Evolutionary conservation across 768 basidiomycete genomes (phyloP).

Genomic region (Mrakia blollopis): DNA sequence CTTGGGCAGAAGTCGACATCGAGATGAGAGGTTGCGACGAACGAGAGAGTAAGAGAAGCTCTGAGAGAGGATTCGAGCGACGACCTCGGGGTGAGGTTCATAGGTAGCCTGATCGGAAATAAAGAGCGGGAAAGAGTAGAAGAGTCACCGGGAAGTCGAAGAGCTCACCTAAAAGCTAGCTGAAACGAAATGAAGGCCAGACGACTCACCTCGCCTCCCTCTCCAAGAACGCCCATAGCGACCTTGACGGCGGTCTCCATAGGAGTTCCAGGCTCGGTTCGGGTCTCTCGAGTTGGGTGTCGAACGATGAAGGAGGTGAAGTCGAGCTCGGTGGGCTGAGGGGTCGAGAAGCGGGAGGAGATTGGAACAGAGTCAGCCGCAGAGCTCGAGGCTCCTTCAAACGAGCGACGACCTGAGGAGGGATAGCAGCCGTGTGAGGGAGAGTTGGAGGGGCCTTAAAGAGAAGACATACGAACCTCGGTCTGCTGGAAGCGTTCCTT

Average conservation of each 20-base stretch:
- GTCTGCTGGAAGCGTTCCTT: slow-evolving; percentile 22
- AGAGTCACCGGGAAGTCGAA: neutral
- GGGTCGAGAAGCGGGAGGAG: neutral
- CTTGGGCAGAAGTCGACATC: too few species aligned
- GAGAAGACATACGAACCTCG: neutral
- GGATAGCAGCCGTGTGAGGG: too few species aligned
- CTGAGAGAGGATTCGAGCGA: slow-evolving; percentile 29
- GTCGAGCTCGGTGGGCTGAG: neutral
- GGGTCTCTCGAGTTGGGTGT: neutral
- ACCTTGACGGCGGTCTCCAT: slow-evolving; percentile 30
- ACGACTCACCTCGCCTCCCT: slow-evolving; percentile 9
- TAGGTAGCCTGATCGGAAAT: neutral
- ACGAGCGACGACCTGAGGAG: neutral
- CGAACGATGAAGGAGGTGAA: neutral
- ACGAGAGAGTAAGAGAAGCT: slow-evolving; percentile 32
- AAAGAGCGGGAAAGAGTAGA: neutral
- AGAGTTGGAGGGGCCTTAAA: neutral
- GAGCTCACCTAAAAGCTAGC: neutral
- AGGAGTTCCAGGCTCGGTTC: slow-evolving; percentile 24
- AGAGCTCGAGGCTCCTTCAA: neutral
- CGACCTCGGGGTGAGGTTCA: slow-evolving; percentile 24
- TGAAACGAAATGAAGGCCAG: neutral
- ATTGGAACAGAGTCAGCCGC: neutral
- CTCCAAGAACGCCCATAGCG: slow-evolving; percentile 28
- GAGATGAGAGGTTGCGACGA: neutral